Conservation (phyloP, 345 rosid species). For the Brassica cretica region DNA sequence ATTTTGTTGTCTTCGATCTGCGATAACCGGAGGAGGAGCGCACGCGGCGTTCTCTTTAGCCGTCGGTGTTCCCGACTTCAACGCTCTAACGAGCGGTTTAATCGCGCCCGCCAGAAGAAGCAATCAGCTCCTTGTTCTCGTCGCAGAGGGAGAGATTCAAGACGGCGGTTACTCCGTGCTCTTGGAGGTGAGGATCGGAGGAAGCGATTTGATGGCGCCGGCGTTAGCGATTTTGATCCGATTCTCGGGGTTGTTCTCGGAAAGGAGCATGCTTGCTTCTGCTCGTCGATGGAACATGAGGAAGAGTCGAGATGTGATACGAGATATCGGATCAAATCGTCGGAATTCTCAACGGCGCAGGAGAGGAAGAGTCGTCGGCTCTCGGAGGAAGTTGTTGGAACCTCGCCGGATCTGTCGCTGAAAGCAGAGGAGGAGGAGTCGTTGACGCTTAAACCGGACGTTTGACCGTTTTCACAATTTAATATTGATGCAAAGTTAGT, state of each 20-base stretch:
- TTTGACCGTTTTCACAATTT: no score
- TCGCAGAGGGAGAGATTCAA: constrained; percentile 77
- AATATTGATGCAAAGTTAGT: no score
- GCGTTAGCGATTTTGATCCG: constrained; percentile 79
- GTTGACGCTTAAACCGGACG: no score
- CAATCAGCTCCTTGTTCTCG: constrained; percentile 79
- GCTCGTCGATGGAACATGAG: constrained; percentile 76
- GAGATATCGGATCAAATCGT: constrained; percentile 70
- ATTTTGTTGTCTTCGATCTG: constrained; percentile 80
- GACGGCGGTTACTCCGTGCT: constrained; percentile 86
- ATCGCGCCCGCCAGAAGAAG: constrained; percentile 71
- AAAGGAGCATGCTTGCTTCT: constrained; percentile 85
- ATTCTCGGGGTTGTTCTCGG: constrained; percentile 81
- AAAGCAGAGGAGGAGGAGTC: no score
- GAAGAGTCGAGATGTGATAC: constrained; percentile 55
- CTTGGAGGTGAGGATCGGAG: constrained; percentile 75
- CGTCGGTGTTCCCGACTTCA: constrained; percentile 85
- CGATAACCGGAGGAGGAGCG: constrained; percentile 78
- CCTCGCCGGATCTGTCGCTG: no score
- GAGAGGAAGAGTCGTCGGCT: constrained; percentile 61
- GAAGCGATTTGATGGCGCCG: constrained; percentile 86
- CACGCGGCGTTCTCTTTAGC: constrained; percentile 92
- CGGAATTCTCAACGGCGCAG: constrained; percentile 60
- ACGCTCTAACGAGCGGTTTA: constrained; percentile 73
- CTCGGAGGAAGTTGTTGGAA: constrained; percentile 33